These are phyloP conservation scores for Rhodosporidiobolus sp. DNA, from an alignment of 768 basidiomycete genomes.

Conservation along the genomic window DNA sequence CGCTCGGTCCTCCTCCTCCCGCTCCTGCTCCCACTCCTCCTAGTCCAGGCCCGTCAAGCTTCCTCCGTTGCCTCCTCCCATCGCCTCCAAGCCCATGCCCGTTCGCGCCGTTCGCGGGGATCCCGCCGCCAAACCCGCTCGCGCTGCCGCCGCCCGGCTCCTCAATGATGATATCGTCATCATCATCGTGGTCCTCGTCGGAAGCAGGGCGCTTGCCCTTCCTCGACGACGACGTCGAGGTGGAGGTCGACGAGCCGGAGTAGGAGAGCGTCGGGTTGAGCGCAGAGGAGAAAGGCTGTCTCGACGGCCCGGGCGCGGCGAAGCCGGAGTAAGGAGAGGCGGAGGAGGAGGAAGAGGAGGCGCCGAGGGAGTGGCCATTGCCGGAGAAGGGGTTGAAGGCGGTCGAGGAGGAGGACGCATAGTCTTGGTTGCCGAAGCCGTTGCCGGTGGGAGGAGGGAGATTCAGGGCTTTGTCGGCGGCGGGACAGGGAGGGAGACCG, in stretches of 20 bases:
- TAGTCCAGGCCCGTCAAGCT: background rate
- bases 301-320: too few species aligned
- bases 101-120: too few species aligned
- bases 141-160: background rate
- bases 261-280: background rate
- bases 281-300: background rate
- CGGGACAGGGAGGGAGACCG: slow-evolving; percentile 23
- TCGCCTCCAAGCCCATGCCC: slow-evolving; percentile 19
- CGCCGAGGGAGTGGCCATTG: slow-evolving; percentile 8
- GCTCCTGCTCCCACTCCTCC: background rate
- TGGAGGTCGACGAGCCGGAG: background rate
- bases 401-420: background rate
- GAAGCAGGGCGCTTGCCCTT: slow-evolving; percentile 10
- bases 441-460: slow-evolving; percentile 21
- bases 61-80: slow-evolving; percentile 18
- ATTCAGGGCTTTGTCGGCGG: slow-evolving; percentile 10
- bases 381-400: background rate
- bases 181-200: slow-evolving; percentile 18
- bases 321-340: background rate
- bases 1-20: background rate
- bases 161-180: slow-evolving; percentile 30
- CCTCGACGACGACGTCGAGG: background rate
- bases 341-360: background rate
- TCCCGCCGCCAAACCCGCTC: background rate
- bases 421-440: too few species aligned